These are phyloP conservation scores for Fagus crenata DNA, from an alignment of 306 rosid species.

Conservation along the genomic window DNA sequence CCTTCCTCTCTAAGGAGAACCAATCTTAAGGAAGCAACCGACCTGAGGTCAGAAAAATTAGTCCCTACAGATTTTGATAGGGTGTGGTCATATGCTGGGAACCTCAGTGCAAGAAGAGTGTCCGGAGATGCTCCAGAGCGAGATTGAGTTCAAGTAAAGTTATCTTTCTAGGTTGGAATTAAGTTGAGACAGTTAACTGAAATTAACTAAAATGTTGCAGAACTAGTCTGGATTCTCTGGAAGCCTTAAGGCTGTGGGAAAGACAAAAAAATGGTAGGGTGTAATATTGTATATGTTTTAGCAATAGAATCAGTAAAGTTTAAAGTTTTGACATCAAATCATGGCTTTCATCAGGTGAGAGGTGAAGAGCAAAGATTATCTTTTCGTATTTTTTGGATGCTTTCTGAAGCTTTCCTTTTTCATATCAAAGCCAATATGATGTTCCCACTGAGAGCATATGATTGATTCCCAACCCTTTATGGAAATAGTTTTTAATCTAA, in stretches of 20 bases:
- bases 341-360: constrained; percentile 7
- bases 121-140: constrained; percentile 80
- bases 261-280: background rate
- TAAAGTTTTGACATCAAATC: constrained; percentile 34
- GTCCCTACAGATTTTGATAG: constrained; percentile 55
- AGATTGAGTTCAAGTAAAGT: constrained; percentile 38
- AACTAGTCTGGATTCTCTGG: constrained; percentile 6
- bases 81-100: constrained; percentile 80
- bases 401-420: background rate
- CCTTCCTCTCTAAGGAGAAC: constrained; percentile 41
- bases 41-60: constrained; percentile 45
- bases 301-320: constrained; percentile 44
- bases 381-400: constrained; percentile 3
- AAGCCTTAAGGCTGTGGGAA: constrained; percentile 5
- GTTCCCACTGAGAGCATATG: background rate
- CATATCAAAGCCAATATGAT: background rate
- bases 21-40: constrained; percentile 34
- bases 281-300: constrained; percentile 45
- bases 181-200: constrained; percentile 12
- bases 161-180: constrained; percentile 13
- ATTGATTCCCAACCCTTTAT: background rate
- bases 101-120: constrained; percentile 65
- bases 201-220: constrained; percentile 10
- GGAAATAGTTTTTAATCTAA: background rate
- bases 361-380: constrained; percentile 15